Evolutionary conservation across 75 land plant species (phyloP).

Genomic region (Pinus albicaulis): DNA sequence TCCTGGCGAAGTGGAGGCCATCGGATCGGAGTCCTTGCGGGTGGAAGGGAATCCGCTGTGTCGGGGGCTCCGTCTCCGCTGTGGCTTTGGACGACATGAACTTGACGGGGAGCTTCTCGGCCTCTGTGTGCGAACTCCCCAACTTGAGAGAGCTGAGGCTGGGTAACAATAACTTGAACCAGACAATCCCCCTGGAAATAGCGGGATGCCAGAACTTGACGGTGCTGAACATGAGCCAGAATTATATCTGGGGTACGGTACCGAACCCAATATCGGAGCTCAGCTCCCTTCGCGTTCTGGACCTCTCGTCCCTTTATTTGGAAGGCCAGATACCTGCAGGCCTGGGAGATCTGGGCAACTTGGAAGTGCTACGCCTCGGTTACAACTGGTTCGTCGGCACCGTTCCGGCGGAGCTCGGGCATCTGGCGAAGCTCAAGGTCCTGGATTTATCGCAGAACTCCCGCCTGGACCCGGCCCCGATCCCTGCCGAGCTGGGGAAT

Average conservation of each 20-base stretch:
- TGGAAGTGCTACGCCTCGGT: slow-evolving; percentile 41
- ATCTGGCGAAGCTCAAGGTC: slow-evolving; percentile 36
- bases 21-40: background rate
- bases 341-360: slow-evolving; percentile 18
- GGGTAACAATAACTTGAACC: slow-evolving; percentile 51
- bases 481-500: slow-evolving; percentile 56
- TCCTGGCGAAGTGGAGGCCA: background rate
- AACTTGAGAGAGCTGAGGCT: slow-evolving; percentile 33
- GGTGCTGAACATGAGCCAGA: slow-evolving; percentile 46
- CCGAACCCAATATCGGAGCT: slow-evolving; percentile 56
- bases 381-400: slow-evolving; percentile 36
- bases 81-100: slow-evolving; percentile 32
- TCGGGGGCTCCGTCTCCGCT: background rate
- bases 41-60: slow-evolving; percentile 3
- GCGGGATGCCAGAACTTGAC: slow-evolving; percentile 35
- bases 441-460: slow-evolving; percentile 63
- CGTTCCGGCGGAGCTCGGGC: slow-evolving; percentile 37
- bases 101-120: slow-evolving; percentile 53
- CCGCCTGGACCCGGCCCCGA: slow-evolving; percentile 30
- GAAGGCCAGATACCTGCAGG: slow-evolving; percentile 64
- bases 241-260: slow-evolving; percentile 55
- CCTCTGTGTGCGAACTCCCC: slow-evolving; percentile 36
- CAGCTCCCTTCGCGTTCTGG: slow-evolving; percentile 30
- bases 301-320: slow-evolving; percentile 45
- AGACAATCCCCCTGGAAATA: slow-evolving; percentile 48